A percentile compares a stretch with the other conserved stretches of the same genome.
phyloP scores from a whole-genome alignment of 148 eudicot genomes.

The Amaranthus cruentus region DNA sequence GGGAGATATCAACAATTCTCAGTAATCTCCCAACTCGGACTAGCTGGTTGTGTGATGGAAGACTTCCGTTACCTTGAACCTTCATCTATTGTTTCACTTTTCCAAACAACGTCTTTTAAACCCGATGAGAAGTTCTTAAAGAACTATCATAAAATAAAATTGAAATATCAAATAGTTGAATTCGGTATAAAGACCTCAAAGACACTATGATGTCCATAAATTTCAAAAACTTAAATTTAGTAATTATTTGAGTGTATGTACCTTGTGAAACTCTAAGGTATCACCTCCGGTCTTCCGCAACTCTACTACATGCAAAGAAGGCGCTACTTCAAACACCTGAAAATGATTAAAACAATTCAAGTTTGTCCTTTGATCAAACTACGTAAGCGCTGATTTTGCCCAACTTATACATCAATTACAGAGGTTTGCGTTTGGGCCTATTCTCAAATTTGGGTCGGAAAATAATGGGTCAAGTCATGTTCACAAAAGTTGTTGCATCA shows the following conservation, averaged over 20 bases:
- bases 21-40: no score
- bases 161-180: neutral
- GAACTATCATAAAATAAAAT: conserved; percentile 45
- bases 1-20: neutral
- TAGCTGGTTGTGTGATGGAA: neutral
- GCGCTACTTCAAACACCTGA: conserved; percentile 90
- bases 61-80: conserved; percentile 13
- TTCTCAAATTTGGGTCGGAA: no score
- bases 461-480: no score
- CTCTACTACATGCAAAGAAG: conserved; percentile 85
- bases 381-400: no score
- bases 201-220: neutral
- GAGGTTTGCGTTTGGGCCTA: no score
- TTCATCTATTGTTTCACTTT: conserved; percentile 22
- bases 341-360: neutral
- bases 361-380: neutral
- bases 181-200: neutral
- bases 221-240: no score
- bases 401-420: no score
- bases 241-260: neutral
- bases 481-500: no score
- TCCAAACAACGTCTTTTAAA: conserved; percentile 73
- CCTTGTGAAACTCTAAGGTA: conserved; percentile 84
- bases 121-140: conserved; percentile 76
- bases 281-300: conserved; percentile 87